Evolutionary conservation across 768 basidiomycete genomes (phyloP).

Genomic region (Tricholoma flavovirens): DNA sequence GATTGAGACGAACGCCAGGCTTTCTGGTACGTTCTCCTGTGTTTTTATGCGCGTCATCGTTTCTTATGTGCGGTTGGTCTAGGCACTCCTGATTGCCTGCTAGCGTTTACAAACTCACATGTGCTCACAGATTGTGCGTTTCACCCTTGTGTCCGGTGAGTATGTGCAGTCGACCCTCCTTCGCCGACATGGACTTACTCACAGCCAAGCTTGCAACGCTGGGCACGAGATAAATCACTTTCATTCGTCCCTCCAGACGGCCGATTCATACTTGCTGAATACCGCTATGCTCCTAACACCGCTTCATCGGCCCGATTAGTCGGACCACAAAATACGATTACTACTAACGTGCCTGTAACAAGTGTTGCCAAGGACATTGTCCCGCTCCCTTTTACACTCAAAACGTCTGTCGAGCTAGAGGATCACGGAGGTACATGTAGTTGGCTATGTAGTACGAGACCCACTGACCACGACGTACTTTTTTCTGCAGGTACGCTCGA

Average conservation of each 20-base stretch:
- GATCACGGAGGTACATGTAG: constrained; percentile 33
- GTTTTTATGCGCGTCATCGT: background rate
- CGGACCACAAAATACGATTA: constrained; percentile 14
- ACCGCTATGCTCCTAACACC: constrained; percentile 56
- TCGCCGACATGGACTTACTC: background rate
- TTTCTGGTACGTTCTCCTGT: constrained; percentile 54
- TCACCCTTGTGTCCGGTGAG: constrained; percentile 88
- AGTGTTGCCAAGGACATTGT: constrained; percentile 35
- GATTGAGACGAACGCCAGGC: constrained; percentile 68
- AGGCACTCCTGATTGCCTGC: constrained; percentile 86
- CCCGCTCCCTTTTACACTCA: constrained; percentile 47
- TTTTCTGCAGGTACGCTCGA: constrained; percentile 49
- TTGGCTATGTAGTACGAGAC: background rate
- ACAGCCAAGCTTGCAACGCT: constrained; percentile 65
- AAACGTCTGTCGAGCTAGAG: constrained; percentile 40
- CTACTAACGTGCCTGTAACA: constrained; percentile 13
- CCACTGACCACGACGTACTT: background rate
- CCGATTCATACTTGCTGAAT: constrained; percentile 77
- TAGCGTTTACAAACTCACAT: constrained; percentile 72
- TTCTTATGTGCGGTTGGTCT: background rate
- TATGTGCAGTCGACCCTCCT: background rate
- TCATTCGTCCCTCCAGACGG: constrained; percentile 96
- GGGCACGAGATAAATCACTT: constrained; percentile 67
- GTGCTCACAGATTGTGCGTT: constrained; percentile 77
- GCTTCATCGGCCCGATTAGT: constrained; percentile 22